These are phyloP conservation scores for Capsella bursapastoris DNA, from an alignment of 345 rosid genomes.

Conservation along the genomic window DNA sequence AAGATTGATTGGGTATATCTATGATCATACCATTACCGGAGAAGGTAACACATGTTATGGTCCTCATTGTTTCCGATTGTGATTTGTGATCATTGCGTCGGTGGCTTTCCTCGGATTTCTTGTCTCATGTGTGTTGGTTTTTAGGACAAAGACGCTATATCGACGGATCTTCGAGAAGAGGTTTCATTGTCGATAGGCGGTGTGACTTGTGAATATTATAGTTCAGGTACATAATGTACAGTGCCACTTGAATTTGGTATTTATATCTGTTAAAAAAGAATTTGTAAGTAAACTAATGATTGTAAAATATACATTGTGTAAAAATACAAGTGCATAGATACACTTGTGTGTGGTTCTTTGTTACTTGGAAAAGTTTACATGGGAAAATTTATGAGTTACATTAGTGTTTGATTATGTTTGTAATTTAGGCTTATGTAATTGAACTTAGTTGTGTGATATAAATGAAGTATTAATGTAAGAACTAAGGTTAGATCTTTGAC, in stretches of 20 bases:
- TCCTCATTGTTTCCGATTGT: conserved; percentile 65
- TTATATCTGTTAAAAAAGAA: background rate
- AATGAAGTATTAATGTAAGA: conserved; percentile 10
- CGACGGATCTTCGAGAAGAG: conserved; percentile 52
- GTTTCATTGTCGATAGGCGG: conserved; percentile 28
- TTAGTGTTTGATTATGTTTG: background rate
- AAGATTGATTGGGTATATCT: conserved; percentile 73
- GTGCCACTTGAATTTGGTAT: conserved; percentile 10
- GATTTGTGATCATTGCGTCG: conserved; percentile 69
- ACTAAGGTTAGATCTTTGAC: background rate
- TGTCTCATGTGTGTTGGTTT: conserved; percentile 55
- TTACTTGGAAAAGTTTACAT: background rate
- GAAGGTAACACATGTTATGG: conserved; percentile 63
- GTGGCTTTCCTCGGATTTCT: conserved; percentile 65
- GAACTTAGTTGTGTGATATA: conserved; percentile 23
- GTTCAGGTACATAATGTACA: background rate
- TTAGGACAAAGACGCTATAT: conserved; percentile 67
- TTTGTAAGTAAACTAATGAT: background rate
- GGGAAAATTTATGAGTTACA: no score
- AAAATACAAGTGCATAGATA: background rate
- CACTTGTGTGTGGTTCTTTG: conserved; percentile 1
- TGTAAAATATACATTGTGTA: background rate
- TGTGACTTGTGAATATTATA: conserved; percentile 7
- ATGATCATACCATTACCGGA: conserved; percentile 56
- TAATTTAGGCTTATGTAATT: background rate